phyloP scores from a whole-genome alignment of 768 basidiomycete genomes.

The Mycena chlorophos region DNA sequence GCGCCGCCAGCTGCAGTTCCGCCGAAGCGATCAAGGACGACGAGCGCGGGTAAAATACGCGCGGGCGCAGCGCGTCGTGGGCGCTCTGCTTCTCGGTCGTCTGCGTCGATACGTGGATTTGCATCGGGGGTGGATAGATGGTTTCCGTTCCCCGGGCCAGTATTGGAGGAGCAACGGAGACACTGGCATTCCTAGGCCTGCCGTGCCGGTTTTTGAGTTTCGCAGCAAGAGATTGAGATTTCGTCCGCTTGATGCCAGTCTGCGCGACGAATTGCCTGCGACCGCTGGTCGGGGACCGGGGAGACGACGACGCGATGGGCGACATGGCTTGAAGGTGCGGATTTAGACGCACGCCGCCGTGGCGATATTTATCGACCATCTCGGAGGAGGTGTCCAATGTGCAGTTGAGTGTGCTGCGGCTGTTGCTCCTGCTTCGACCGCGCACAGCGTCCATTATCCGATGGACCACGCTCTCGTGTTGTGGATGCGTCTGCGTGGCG shows the following conservation, averaged over 20 bases:
- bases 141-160: background rate
- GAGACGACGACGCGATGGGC: constrained; percentile 1
- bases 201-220: background rate
- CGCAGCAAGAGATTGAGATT: background rate
- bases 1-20: background rate
- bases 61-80: constrained; percentile 14
- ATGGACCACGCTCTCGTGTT: background rate
- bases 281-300: background rate
- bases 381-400: background rate
- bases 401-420: background rate
- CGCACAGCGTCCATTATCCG: background rate
- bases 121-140: background rate
- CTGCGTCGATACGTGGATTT: constrained; percentile 18
- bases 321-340: background rate
- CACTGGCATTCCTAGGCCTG: no score
- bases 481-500: background rate
- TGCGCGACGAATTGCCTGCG: background rate
- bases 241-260: background rate
- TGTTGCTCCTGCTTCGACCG: background rate
- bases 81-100: constrained; percentile 9
- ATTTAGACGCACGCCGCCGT: background rate
- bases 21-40: constrained; percentile 10
- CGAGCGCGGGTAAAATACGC: constrained; percentile 18
- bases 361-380: background rate
- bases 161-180: no score